These are phyloP conservation scores for Purshia tridentata DNA, from an alignment of 306 rosid species.

Conservation along the genomic window DNA sequence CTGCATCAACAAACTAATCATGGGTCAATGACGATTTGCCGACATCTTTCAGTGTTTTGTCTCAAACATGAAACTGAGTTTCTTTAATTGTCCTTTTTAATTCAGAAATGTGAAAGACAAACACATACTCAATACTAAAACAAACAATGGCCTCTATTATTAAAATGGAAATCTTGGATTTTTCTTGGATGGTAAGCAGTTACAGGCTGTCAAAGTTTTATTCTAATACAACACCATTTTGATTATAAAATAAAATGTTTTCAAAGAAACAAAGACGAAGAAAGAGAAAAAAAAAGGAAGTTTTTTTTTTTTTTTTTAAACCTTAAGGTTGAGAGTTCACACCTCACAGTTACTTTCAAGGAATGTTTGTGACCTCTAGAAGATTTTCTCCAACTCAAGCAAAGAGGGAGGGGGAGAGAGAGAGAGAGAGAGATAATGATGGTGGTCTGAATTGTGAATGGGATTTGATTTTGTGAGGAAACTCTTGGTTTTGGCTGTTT, in stretches of 20 bases:
- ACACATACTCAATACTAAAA: conserved; percentile 37
- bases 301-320: conserved; percentile 4
- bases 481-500: conserved; percentile 22
- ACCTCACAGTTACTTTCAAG: conserved; percentile 37
- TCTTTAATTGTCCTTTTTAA: conserved; percentile 24
- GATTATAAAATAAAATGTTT: not conserved
- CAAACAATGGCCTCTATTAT: conserved; percentile 49
- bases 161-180: conserved; percentile 54
- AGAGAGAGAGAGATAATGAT: conserved; percentile 26
- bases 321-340: conserved; percentile 37
- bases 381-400: conserved; percentile 40
- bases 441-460: conserved; percentile 22
- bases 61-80: conserved; percentile 26
- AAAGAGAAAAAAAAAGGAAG: not conserved
- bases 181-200: conserved; percentile 63
- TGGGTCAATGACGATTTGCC: conserved; percentile 38
- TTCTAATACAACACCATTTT: conserved; percentile 40
- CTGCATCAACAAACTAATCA: conserved; percentile 68
- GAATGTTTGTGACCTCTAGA: conserved; percentile 38
- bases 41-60: conserved; percentile 24
- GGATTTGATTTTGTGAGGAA: conserved; percentile 37
- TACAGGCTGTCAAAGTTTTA: conserved; percentile 77
- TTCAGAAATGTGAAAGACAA: conserved; percentile 29
- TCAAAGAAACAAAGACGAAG: conserved; percentile 5
- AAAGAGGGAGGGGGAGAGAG: conserved; percentile 28